Evolutionary conservation across 805 yeast species (phyloP), one percentile per base, ranked within the genome.

Genomic region (Yamadazyma phyllophila): DNA sequence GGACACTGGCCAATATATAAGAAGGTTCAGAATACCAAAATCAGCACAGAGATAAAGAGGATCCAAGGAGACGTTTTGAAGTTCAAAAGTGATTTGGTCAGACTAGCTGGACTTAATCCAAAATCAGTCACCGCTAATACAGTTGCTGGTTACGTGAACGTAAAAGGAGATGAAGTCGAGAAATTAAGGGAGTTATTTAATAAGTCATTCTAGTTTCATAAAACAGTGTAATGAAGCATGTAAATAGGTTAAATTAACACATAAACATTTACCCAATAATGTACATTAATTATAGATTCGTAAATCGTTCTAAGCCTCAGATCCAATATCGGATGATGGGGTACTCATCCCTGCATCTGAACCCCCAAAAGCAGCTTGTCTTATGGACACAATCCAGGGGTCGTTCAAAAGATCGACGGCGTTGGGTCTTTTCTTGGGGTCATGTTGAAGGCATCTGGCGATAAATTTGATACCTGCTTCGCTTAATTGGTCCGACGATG

Each of bases 391-490:
- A 44, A 90, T 84, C 97, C 97, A 91, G 3, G 96, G 96, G 61
- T 91, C 96, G 51, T 78, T 78, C 53, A 92, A 67, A 41, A 94
- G 72, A 55, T 89, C 97, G 41, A 82, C 84, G 0, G 99, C 97
- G 26, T 87, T 75, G 1, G 88, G 82, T 52, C 99, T 78, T 62
- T 80, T 79, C 37, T 73, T 73, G 0, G 98, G 96, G 61, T 90
- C 90, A 48, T 85, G 87, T 49, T 85, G 87, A 52, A 94, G 72
- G 62, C 97, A 88, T 52, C 83, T 76, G 11, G 80, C 71, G 52
- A 94, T 66, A 62, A 94, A 91, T 16, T 72, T 71, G 41, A 73
- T 76, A 13, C 99, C 98, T 11, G 73, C 79, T 12, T 74, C 77
- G 53, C 94, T 83, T 44, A 94, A 70, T 64, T 89, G 96, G 48